Conservation (phyloP, 2,329 filamentous ascomycete genomes). For the Aschersonia sp. region DNA sequence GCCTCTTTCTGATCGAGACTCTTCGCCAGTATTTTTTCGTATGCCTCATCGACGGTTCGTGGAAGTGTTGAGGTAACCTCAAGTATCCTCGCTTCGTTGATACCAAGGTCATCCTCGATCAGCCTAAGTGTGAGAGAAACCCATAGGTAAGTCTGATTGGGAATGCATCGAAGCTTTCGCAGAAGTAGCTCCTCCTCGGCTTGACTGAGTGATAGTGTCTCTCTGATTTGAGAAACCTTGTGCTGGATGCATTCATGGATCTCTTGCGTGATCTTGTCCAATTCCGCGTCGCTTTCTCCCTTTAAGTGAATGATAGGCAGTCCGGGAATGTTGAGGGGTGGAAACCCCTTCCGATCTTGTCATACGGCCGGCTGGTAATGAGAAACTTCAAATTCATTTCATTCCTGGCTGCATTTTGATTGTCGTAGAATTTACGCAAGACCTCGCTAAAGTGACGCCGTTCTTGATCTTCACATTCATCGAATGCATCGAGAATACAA, state of each 20-base stretch:
- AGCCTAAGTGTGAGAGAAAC: slow-evolving; percentile 9
- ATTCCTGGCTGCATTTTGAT: background rate
- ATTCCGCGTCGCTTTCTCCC: background rate
- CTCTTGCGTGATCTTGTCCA: background rate
- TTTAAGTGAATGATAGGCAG: background rate
- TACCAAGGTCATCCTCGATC: slow-evolving; percentile 4
- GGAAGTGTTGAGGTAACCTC: slow-evolving; percentile 6
- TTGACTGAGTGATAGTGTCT: slow-evolving; percentile 2
- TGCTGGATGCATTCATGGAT: background rate
- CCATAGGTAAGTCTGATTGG: slow-evolving; percentile 14
- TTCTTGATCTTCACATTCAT: background rate
- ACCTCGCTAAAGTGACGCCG: background rate
- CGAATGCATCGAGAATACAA: background rate
- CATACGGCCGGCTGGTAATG: background rate
- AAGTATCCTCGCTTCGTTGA: slow-evolving; percentile 3
- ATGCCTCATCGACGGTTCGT: slow-evolving; percentile 10
- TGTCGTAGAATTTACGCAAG: background rate
- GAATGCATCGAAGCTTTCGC: slow-evolving; percentile 3
- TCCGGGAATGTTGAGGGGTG: background rate
- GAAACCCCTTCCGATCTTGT: background rate
- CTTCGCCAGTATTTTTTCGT: slow-evolving; percentile 11
- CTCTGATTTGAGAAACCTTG: slow-evolving; percentile 8
- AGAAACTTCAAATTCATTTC: background rate
- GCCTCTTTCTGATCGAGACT: slow-evolving; percentile 4
- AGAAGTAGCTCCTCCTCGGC: slow-evolving; percentile 5